These are phyloP conservation scores for Penicillium hesseltinei DNA, from an alignment of 2,329 filamentous ascomycete genomes.

Conservation along the genomic window DNA sequence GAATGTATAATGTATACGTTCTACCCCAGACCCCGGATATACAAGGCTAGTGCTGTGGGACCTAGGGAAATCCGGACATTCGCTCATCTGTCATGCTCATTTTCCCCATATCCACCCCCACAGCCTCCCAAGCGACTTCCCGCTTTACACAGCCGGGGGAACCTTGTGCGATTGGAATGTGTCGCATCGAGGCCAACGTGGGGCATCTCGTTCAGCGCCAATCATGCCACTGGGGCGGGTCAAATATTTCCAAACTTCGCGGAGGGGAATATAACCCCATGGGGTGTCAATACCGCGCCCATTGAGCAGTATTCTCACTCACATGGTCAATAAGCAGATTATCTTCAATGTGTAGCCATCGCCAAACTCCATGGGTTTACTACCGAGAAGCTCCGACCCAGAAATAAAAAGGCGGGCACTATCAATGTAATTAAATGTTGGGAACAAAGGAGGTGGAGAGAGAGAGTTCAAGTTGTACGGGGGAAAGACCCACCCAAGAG, in stretches of 20 bases:
- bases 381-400: too few species aligned
- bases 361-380: not conserved
- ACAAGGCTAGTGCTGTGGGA: not conserved
- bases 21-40: not conserved
- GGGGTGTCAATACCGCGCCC: not conserved
- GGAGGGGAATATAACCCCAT: not conserved
- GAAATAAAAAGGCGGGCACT: not conserved
- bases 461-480: not conserved
- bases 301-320: not conserved
- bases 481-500: not conserved
- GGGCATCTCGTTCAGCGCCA: not conserved
- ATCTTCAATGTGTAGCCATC: not conserved
- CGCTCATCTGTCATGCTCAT: not conserved
- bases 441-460: not conserved
- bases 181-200: not conserved
- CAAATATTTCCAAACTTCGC: not conserved
- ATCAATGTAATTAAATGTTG: not conserved
- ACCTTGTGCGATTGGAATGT: not conserved
- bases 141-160: not conserved
- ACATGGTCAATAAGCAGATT: not conserved
- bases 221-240: not conserved
- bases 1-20: not conserved
- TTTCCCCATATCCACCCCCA: not conserved
- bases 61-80: not conserved
- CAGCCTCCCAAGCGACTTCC: not conserved